Percentiles rank a stretch among this genome's conserved stretches.
Conservation (phyloP, 225 moss, liverwort and hornwort species). For the Rhytidiadelphus loreus region DNA sequence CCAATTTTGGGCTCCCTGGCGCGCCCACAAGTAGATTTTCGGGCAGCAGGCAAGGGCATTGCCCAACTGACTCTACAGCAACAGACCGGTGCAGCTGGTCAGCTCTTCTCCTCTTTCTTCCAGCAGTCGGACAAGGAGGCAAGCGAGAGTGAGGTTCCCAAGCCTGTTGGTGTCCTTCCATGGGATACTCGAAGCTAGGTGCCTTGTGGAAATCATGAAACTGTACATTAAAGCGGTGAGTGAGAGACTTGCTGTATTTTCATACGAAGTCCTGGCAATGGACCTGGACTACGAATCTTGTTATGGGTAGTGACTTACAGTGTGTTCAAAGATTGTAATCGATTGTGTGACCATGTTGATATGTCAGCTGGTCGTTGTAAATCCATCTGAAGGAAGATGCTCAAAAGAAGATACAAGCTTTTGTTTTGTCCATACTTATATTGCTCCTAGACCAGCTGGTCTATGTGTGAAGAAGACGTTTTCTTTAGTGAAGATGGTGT, state of each 20-base stretch:
- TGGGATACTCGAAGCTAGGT: constrained; percentile 30
- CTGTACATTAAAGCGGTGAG: not conserved
- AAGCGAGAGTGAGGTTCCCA: constrained; percentile 14
- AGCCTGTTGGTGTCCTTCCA: constrained; percentile 38
- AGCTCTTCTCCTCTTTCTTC: constrained; percentile 41
- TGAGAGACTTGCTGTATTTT: not conserved
- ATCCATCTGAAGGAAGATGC: not conserved
- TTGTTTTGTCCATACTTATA: not conserved
- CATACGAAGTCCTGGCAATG: not conserved
- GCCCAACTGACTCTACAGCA: constrained; percentile 69
- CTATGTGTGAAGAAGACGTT: not conserved
- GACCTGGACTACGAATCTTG: not conserved
- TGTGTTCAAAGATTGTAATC: not conserved
- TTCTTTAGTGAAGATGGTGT: not conserved
- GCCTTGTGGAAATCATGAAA: not conserved
- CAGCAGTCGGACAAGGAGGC: constrained; percentile 24
- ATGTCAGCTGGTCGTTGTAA: not conserved
- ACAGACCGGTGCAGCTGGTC: constrained; percentile 26
- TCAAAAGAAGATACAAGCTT: not conserved
- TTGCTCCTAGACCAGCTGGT: not conserved
- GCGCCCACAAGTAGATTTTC: constrained; percentile 72
- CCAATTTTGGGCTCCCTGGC: constrained; percentile 58
- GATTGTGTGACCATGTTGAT: not conserved
- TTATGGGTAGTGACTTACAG: not conserved
- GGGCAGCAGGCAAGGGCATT: constrained; percentile 63